Conservation (phyloP, 1,284 basidiomycete species). For the Exobasidium cylindrosporum region DNA sequence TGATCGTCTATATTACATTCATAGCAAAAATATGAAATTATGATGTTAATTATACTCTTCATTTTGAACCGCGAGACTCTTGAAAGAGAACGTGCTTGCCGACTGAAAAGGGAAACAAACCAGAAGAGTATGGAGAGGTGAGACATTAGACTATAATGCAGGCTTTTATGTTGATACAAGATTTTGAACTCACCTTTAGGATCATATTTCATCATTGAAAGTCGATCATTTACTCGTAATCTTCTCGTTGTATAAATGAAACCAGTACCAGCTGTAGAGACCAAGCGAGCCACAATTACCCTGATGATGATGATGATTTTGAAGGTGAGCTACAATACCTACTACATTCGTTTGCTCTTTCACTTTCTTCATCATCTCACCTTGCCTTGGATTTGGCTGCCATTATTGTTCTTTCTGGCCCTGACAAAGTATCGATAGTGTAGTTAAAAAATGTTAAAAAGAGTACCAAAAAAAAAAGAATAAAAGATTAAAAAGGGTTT, state of each 20-base stretch:
- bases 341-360: too few species aligned
- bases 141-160: neutral
- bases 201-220: slow-evolving; percentile 54
- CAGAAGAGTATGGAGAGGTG: neutral
- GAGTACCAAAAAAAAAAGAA: too few species aligned
- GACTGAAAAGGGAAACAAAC: slow-evolving; percentile 21
- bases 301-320: slow-evolving; percentile 12
- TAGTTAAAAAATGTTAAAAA: too few species aligned
- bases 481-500: too few species aligned
- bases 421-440: too few species aligned
- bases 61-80: slow-evolving; percentile 18
- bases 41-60: too few species aligned
- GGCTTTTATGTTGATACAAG: too few species aligned
- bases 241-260: slow-evolving; percentile 51
- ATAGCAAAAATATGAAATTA: too few species aligned
- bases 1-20: too few species aligned
- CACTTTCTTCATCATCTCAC: slow-evolving; percentile 21
- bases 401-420: slow-evolving; percentile 31
- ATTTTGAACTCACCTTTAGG: slow-evolving; percentile 50
- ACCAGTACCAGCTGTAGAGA: slow-evolving; percentile 52
- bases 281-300: slow-evolving; percentile 49
- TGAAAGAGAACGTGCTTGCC: slow-evolving; percentile 50
- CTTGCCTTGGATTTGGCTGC: slow-evolving; percentile 50
- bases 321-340: neutral
- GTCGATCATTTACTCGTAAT: slow-evolving; percentile 38